Conservation (phyloP, 441 rosid species). For the Metrosideros polymorpha region DNA sequence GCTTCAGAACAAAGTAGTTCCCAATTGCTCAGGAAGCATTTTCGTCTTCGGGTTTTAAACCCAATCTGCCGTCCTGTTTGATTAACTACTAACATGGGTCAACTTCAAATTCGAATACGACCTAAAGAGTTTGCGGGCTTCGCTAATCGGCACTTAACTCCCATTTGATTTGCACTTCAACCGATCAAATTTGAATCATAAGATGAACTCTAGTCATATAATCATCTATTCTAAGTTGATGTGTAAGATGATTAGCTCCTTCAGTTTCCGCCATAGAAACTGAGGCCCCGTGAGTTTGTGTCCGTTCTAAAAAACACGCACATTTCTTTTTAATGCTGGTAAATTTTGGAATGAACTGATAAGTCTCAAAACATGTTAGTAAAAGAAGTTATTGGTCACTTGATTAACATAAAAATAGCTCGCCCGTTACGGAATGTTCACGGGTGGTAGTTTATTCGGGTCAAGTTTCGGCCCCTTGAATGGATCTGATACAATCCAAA, state of each 20-base stretch:
- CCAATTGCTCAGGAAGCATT: neutral
- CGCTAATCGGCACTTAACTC: neutral
- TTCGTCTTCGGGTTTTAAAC: neutral
- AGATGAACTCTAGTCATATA: neutral
- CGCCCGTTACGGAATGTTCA: too few relatives aligned
- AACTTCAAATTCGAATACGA: too few relatives aligned
- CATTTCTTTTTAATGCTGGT: too few relatives aligned
- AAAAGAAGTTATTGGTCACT: neutral
- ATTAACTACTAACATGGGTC: neutral
- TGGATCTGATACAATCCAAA: neutral
- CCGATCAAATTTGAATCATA: neutral
- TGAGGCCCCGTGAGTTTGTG: too few relatives aligned
- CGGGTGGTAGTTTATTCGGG: neutral
- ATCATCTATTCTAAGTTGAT: neutral
- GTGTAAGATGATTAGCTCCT: neutral
- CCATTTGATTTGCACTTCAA: neutral
- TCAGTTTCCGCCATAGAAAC: neutral
- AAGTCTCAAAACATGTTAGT: neutral
- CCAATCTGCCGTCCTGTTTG: neutral
- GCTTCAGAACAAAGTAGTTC: neutral
- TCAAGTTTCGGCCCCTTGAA: neutral
- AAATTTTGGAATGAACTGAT: neutral
- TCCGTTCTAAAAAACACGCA: too few relatives aligned
- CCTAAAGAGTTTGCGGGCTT: neutral
- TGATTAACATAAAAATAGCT: too few relatives aligned